These are phyloP conservation scores for Macroventuria anomochaeta DNA, from an alignment of 2,329 filamentous ascomycete species.

Conservation along the genomic window DNA sequence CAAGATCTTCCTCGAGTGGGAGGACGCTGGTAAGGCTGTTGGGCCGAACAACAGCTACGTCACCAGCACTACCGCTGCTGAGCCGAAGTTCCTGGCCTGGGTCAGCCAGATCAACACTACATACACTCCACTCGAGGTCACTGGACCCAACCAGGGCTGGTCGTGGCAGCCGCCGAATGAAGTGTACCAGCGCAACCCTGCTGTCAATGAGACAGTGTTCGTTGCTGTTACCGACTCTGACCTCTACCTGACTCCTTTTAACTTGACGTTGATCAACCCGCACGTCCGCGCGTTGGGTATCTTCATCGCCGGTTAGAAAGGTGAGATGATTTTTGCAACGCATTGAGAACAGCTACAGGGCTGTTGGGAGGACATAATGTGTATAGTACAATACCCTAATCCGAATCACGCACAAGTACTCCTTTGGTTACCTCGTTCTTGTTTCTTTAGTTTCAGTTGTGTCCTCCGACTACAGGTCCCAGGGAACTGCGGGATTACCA, in stretches of 20 bases:
- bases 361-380: not conserved
- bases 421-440: no score
- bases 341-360: slow-evolving; percentile 41
- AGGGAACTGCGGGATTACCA: no score
- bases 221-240: slow-evolving; percentile 75
- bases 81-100: slow-evolving; percentile 75
- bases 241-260: slow-evolving; percentile 75
- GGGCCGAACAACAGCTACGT: slow-evolving; percentile 85
- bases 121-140: slow-evolving; percentile 67
- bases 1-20: slow-evolving; percentile 74
- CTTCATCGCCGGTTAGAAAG: slow-evolving; percentile 83
- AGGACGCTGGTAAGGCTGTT: slow-evolving; percentile 68
- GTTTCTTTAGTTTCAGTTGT: no score
- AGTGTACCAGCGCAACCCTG: slow-evolving; percentile 71
- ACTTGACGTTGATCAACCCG: slow-evolving; percentile 74
- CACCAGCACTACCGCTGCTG: slow-evolving; percentile 64
- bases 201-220: slow-evolving; percentile 80
- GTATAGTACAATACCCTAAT: not conserved
- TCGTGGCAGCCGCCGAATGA: slow-evolving; percentile 75
- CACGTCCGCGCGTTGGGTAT: slow-evolving; percentile 78
- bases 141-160: slow-evolving; percentile 65
- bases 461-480: no score
- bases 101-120: slow-evolving; percentile 70
- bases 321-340: no score
- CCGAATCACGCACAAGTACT: not conserved